Evolutionary conservation across 2,329 filamentous ascomycete species (phyloP).

Genomic region (Ophiostoma novo-ulmi): DNA sequence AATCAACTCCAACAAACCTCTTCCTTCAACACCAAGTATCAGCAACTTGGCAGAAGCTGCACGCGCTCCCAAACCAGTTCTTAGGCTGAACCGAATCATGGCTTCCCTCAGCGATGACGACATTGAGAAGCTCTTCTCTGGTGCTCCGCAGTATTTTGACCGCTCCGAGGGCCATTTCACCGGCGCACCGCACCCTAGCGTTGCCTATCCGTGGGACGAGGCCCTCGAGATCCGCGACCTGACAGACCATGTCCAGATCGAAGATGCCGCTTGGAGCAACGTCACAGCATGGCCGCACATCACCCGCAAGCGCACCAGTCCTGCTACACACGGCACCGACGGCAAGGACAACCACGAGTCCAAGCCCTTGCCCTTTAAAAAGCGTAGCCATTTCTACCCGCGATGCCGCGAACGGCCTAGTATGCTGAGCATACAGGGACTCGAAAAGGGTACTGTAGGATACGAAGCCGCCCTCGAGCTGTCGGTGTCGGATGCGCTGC

Average conservation of each 20-base stretch:
- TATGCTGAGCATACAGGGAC: slow-evolving; percentile 67
- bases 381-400: slow-evolving; percentile 54
- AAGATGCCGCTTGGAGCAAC: slow-evolving; percentile 58
- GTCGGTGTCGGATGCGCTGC: slow-evolving; percentile 57
- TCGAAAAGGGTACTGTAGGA: slow-evolving; percentile 66
- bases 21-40: slow-evolving; percentile 49
- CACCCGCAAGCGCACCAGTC: slow-evolving; percentile 38
- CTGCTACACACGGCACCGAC: neutral
- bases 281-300: slow-evolving; percentile 61
- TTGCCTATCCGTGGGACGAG: slow-evolving; percentile 64
- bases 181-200: slow-evolving; percentile 56
- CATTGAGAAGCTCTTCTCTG: slow-evolving; percentile 66
- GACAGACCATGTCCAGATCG: slow-evolving; percentile 59
- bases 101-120: slow-evolving; percentile 54
- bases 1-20: slow-evolving; percentile 51
- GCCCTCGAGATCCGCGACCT: slow-evolving; percentile 57
- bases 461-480: slow-evolving; percentile 64
- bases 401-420: slow-evolving; percentile 59
- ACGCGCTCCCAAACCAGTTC: slow-evolving; percentile 34
- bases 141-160: slow-evolving; percentile 67
- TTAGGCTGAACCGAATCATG: slow-evolving; percentile 56
- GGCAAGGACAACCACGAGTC: neutral
- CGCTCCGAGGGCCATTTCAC: slow-evolving; percentile 55
- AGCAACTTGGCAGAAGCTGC: neutral
- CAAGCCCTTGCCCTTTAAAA: slow-evolving; percentile 24